A percentile compares a stretch with the other conserved stretches of the same genome.
Evolutionary conservation across 192 early-diverging fungal species (phyloP).

Genomic region (Chytriomyces sp.): DNA sequence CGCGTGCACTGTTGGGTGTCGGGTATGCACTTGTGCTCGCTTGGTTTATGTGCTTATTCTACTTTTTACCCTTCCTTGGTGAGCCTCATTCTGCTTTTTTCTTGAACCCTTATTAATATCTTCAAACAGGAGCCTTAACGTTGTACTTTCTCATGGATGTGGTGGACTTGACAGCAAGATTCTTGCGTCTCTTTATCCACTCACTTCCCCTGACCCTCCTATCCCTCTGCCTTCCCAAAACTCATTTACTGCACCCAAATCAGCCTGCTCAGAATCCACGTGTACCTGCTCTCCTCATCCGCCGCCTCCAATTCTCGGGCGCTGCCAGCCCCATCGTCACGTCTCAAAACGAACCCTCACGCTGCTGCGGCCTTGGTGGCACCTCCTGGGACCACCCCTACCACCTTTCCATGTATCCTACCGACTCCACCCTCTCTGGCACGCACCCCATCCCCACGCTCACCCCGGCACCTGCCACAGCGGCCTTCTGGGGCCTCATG

Average conservation of each 20-base stretch:
- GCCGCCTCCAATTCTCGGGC: slow-evolving; percentile 15
- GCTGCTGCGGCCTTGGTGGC: slow-evolving; percentile 31
- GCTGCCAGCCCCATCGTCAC: neutral
- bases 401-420: neutral
- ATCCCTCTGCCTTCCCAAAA: slow-evolving; percentile 12
- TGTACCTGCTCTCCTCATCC: slow-evolving; percentile 24
- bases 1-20: slow-evolving; percentile 33
- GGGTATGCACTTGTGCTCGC: slow-evolving; percentile 45
- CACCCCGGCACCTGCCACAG: neutral
- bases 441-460: neutral
- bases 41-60: slow-evolving; percentile 48
- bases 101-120: neutral
- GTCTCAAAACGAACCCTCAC: slow-evolving; percentile 7
- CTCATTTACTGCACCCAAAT: slow-evolving; percentile 23
- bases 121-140: slow-evolving; percentile 21
- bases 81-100: neutral
- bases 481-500: slow-evolving; percentile 34
- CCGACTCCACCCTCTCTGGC: slow-evolving; percentile 8
- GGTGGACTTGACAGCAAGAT: slow-evolving; percentile 11
- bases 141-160: slow-evolving; percentile 32
- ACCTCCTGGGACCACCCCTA: slow-evolving; percentile 8
- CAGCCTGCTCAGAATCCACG: neutral
- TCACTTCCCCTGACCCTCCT: slow-evolving; percentile 4
- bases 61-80: slow-evolving; percentile 40
- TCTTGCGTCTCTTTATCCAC: neutral